phyloP scores from a whole-genome alignment of 2,329 filamentous ascomycete genomes.

The Atkinsonella hypoxylon region DNA sequence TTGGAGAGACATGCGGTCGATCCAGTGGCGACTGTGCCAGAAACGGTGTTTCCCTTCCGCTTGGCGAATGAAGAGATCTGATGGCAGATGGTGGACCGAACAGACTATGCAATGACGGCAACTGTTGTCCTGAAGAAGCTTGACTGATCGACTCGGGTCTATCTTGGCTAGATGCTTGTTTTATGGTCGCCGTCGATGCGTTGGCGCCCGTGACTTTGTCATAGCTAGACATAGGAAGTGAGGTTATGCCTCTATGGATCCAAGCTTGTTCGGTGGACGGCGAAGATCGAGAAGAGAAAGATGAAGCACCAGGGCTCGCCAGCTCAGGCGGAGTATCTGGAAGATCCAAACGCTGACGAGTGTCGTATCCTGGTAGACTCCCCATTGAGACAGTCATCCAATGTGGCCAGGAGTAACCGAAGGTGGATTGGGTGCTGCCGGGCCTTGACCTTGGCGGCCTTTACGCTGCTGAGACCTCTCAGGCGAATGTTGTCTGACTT shows the following conservation, averaged over 20 bases:
- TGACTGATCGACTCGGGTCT: slow-evolving; percentile 23
- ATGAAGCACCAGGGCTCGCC: slow-evolving; percentile 38
- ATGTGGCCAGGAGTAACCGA: neutral
- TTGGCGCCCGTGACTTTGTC: slow-evolving; percentile 33
- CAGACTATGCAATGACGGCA: slow-evolving; percentile 45
- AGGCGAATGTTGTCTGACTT: neutral
- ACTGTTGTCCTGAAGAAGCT: slow-evolving; percentile 29
- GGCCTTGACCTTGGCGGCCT: neutral
- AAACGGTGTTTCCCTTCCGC: slow-evolving; percentile 32
- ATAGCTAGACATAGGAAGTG: slow-evolving; percentile 48
- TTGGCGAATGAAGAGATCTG: slow-evolving; percentile 33
- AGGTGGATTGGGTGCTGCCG: neutral
- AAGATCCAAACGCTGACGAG: slow-evolving; percentile 36
- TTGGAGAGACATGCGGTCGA: slow-evolving; percentile 28
- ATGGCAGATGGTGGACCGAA: slow-evolving; percentile 37
- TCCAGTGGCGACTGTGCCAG: slow-evolving; percentile 35
- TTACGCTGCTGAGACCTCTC: neutral
- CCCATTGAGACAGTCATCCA: slow-evolving; percentile 36
- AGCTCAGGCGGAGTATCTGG: slow-evolving; percentile 44
- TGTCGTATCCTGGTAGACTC: slow-evolving; percentile 38
- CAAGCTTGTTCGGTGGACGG: slow-evolving; percentile 33
- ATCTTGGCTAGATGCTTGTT: slow-evolving; percentile 22
- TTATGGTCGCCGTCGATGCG: slow-evolving; percentile 28
- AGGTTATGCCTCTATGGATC: slow-evolving; percentile 27
- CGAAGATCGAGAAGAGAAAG: slow-evolving; percentile 32